Conservation (phyloP, 148 eudicot species). For the Agrostemma githago region DNA sequence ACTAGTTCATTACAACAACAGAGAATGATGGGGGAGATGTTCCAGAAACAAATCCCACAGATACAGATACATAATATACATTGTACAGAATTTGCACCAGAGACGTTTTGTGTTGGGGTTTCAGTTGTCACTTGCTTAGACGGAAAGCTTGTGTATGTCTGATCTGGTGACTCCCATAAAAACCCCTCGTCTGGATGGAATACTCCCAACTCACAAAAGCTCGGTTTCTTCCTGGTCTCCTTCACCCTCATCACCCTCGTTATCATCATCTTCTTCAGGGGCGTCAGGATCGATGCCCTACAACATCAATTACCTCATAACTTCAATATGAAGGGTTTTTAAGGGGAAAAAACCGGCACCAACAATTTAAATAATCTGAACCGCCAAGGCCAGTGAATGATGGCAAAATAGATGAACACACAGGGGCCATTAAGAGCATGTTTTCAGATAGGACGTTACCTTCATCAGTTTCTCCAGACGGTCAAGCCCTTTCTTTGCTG, state of each 20-base stretch:
- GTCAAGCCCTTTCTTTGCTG: conserved; percentile 83
- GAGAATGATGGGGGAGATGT: not conserved
- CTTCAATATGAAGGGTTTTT: not conserved
- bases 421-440: not conserved
- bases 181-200: not conserved
- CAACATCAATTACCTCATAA: conserved; percentile 12
- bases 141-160: not conserved
- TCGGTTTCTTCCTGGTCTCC: conserved; percentile 86
- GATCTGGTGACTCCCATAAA: not conserved
- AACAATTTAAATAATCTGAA: not conserved
- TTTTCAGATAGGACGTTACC: conserved; percentile 34
- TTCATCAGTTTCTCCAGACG: conserved; percentile 96
- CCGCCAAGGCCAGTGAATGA: not conserved
- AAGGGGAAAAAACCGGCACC: not conserved
- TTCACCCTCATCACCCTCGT: conserved; percentile 83
- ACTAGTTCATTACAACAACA: not conserved
- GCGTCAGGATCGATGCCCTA: conserved; percentile 99
- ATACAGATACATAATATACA: conserved; percentile 5
- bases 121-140: not conserved
- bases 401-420: not conserved
- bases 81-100: conserved; percentile 1
- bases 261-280: conserved; percentile 95
- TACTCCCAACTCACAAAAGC: conserved; percentile 38
- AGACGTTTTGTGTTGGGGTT: not conserved
- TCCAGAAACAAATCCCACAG: conserved; percentile 1